Evolutionary conservation across 2,329 filamentous ascomycete genomes (phyloP).

Genomic region (Sporothrix protearum): DNA sequence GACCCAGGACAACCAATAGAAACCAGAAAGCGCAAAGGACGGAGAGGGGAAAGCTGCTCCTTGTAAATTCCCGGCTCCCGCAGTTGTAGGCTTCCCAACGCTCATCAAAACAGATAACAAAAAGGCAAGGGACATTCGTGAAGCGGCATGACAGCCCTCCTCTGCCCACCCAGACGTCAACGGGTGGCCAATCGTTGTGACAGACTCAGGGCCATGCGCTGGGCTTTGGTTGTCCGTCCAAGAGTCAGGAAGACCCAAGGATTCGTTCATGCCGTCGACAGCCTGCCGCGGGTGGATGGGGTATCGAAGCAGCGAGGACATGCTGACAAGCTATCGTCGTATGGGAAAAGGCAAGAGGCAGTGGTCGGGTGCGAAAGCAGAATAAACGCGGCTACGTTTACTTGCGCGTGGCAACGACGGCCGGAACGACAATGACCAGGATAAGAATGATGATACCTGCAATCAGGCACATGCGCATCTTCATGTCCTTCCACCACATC

Average conservation of each 20-base stretch:
- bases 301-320: background rate
- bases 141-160: background rate
- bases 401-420: slow-evolving; percentile 40
- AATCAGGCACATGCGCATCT: slow-evolving; percentile 98
- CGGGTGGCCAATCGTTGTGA: background rate
- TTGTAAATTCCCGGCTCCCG: slow-evolving; percentile 7
- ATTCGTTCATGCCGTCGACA: background rate
- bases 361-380: slow-evolving; percentile 6
- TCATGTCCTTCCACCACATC: slow-evolving; percentile 99
- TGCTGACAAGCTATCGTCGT: background rate
- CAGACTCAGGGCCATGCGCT: background rate
- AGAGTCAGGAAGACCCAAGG: background rate
- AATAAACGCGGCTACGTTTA: slow-evolving; percentile 6
- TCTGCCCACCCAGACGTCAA: background rate
- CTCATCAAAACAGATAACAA: slow-evolving; percentile 10
- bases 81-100: slow-evolving; percentile 14
- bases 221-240: background rate
- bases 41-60: background rate
- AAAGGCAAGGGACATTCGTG: background rate
- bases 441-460: slow-evolving; percentile 87
- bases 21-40: background rate
- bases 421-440: slow-evolving; percentile 88
- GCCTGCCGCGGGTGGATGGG: slow-evolving; percentile 9
- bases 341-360: background rate
- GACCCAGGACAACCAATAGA: background rate